Evolutionary conservation across 257 asterid genomes (phyloP).

Genomic region (Paraleonurus japonicus): DNA sequence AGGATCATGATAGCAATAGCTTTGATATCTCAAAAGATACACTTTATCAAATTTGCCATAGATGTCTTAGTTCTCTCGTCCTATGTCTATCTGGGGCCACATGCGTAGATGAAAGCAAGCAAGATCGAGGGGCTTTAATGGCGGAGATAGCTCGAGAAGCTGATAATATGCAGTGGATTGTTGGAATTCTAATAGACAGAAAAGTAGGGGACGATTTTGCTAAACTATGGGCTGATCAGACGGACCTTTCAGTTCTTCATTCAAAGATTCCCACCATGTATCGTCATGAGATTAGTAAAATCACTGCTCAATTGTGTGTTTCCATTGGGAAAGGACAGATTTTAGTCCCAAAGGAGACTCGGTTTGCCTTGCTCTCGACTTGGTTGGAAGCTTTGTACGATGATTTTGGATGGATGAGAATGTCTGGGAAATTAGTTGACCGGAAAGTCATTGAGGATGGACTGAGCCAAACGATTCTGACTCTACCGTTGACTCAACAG

Average conservation of each 20-base stretch:
- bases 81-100: slow-evolving; percentile 68
- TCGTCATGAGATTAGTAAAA: slow-evolving; percentile 80
- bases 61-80: slow-evolving; percentile 73
- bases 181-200: slow-evolving; percentile 60
- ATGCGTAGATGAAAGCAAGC: slow-evolving; percentile 50
- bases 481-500: slow-evolving; percentile 76
- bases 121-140: slow-evolving; percentile 79
- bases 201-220: slow-evolving; percentile 83
- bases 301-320: slow-evolving; percentile 80
- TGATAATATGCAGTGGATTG: slow-evolving; percentile 88
- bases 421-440: slow-evolving; percentile 67
- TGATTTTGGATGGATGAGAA: slow-evolving; percentile 88
- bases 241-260: slow-evolving; percentile 76
- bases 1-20: slow-evolving; percentile 35
- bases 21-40: slow-evolving; percentile 61
- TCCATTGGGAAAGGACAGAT: slow-evolving; percentile 80
- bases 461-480: slow-evolving; percentile 69
- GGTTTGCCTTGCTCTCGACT: slow-evolving; percentile 59
- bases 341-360: slow-evolving; percentile 63
- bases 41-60: slow-evolving; percentile 69
- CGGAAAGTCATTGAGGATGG: slow-evolving; percentile 80
- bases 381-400: slow-evolving; percentile 92
- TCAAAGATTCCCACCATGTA: slow-evolving; percentile 79
- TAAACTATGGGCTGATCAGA: slow-evolving; percentile 83
- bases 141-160: slow-evolving; percentile 82